Percentiles rank a stretch among this genome's conserved stretches.
Evolutionary conservation across 192 early-diverging fungal species (phyloP).

Genomic region (Coemansia sp.): DNA sequence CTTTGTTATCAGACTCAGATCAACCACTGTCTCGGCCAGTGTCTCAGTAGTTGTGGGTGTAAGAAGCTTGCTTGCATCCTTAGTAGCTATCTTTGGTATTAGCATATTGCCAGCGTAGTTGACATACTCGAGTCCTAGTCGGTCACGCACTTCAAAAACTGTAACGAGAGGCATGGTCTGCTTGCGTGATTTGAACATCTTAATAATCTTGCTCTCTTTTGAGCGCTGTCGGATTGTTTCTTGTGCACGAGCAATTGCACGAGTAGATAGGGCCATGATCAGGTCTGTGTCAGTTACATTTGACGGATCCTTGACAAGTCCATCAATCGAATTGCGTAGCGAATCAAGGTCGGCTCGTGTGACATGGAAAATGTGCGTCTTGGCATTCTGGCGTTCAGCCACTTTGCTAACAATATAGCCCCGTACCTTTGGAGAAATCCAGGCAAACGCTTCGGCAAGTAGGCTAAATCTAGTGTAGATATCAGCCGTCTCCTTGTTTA

Average conservation of each 20-base stretch:
- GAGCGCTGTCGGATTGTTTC: background rate
- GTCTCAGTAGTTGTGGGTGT: conserved; percentile 24
- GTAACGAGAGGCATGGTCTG: conserved; percentile 16
- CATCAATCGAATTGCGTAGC: conserved; percentile 14
- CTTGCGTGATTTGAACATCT: conserved; percentile 1
- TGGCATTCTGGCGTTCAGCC: conserved; percentile 28
- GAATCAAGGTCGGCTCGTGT: conserved; percentile 23
- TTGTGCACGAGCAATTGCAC: conserved; percentile 38
- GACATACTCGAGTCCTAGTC: conserved; percentile 5
- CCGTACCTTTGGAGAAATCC: conserved; percentile 39
- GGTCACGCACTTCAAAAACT: conserved; percentile 28
- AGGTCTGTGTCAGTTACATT: conserved; percentile 26
- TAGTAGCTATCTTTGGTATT: conserved; percentile 26
- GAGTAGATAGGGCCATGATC: conserved; percentile 20
- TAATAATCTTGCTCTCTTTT: background rate
- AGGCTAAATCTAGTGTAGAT: conserved; percentile 19
- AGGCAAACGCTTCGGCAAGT: conserved; percentile 35
- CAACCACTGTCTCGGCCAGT: conserved; percentile 14
- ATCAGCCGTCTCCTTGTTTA: conserved; percentile 17
- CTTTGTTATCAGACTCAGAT: conserved; percentile 12
- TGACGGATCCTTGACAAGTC: conserved; percentile 12
- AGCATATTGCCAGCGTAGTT: conserved; percentile 38
- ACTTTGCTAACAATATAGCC: conserved; percentile 29
- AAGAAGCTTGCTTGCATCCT: conserved; percentile 13
- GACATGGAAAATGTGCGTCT: conserved; percentile 42